Evolutionary conservation across 768 basidiomycete genomes (phyloP), one percentile per base, ranked within the genome.

Genomic region (Tricholoma sp.): DNA sequence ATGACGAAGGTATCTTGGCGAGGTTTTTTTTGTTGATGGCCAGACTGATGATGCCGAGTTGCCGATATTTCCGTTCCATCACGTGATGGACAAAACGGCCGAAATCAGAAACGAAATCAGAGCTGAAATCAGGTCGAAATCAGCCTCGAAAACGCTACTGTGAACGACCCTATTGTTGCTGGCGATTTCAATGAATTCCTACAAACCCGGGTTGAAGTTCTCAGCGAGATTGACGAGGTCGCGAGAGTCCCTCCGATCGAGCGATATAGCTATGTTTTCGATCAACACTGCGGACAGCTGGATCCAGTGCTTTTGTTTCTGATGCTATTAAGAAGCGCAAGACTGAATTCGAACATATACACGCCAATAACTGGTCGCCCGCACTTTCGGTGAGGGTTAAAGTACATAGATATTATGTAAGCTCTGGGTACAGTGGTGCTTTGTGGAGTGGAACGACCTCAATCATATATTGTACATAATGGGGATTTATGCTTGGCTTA

Each of bases 141-240:
- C n/a, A n/a, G n/a, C n/a, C n/a, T n/a, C n/a, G n/a, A n/a, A n/a
- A n/a, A n/a, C n/a, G n/a, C n/a, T n/a, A n/a, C n/a, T n/a, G n/a
- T n/a, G n/a, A n/a, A n/a, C n/a, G n/a, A n/a, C n/a, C n/a, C n/a
- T n/a, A 61, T 84, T 46, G 72, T 81, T 6, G 82, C 77, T 1
- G 84, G 85, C 5, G 84, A 85, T 69, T 84, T 80, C 71, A 86
- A 86, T 64, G 84, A 85, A 62, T 84, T 72, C 68, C 62, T 75
- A 18, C 79, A 82, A 60, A 76, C 84, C 1, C 78, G 79, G 54
- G 66, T 64, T 1, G 59, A 65, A 5, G 54, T 80, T 19, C 63
- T 84, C 46, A 65, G 65, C 19, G 83, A 85, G 52, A 75, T 81
- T 34, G 82, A 84, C 65, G 79, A 76, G 58, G 73, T 76, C 22